phyloP scores from a whole-genome alignment of 192 early-diverging fungal genomes.

The Lobosporangium transversale region DNA sequence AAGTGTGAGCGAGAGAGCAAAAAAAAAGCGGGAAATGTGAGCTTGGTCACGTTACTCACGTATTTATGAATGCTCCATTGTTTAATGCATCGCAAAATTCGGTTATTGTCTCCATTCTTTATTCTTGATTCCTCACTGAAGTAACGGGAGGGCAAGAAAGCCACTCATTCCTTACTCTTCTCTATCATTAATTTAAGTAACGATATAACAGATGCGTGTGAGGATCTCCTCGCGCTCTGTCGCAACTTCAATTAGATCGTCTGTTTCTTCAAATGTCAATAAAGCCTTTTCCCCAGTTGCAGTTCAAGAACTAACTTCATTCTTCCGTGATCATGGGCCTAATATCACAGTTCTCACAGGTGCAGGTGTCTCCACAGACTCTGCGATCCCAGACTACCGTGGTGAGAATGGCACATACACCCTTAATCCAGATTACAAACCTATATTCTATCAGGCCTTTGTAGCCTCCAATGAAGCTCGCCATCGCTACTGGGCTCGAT shows the following conservation, averaged over 20 bases:
- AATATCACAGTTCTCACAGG: conserved; percentile 61
- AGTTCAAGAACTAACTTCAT: conserved; percentile 39
- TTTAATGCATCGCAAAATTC: too few species aligned
- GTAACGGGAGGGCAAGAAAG: too few species aligned
- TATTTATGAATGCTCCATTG: too few species aligned
- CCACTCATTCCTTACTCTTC: too few species aligned
- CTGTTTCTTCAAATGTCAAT: neutral
- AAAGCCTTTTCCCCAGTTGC: conserved; percentile 6
- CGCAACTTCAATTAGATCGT: neutral
- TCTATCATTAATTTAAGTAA: too few species aligned
- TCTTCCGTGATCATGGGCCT: conserved; percentile 41
- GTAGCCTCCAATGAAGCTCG: conserved; percentile 49
- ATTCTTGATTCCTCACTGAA: too few species aligned
- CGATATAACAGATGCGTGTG: conserved; percentile 43
- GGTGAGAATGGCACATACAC: conserved; percentile 74
- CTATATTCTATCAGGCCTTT: conserved; percentile 83
- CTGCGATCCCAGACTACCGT: conserved; percentile 87
- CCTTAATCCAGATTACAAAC: conserved; percentile 78
- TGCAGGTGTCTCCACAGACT: conserved; percentile 71
- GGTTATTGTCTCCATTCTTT: too few species aligned
- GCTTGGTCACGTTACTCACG: too few species aligned
- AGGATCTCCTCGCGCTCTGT: conserved; percentile 31
- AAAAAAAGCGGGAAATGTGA: too few species aligned
- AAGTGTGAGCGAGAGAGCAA: too few species aligned
- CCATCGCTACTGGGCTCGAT: conserved; percentile 93